These are phyloP conservation scores for Fusarium lateritium DNA, from an alignment of 2,329 filamentous ascomycete genomes.

Conservation along the genomic window DNA sequence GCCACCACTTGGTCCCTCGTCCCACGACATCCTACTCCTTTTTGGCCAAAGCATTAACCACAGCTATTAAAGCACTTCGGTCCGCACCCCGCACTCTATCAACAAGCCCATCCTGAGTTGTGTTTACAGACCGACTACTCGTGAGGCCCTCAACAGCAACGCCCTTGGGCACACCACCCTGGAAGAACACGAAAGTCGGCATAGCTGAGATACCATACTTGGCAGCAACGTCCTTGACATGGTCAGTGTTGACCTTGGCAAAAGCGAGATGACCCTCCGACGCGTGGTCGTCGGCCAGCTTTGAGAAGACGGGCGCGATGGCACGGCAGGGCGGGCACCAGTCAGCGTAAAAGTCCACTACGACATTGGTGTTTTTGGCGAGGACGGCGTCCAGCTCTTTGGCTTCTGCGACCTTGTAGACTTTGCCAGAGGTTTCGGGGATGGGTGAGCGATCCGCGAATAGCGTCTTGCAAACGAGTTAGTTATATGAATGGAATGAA, in stretches of 20 bases:
- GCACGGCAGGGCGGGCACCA: slow-evolving; percentile 96
- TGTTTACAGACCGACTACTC: slow-evolving; percentile 40
- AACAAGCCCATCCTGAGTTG: slow-evolving; percentile 49
- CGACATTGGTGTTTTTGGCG: slow-evolving; percentile 68
- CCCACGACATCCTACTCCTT: not conserved
- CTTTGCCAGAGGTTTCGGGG: slow-evolving; percentile 57
- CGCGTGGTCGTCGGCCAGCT: slow-evolving; percentile 41
- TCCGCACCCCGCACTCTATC: slow-evolving; percentile 52
- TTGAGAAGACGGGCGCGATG: slow-evolving; percentile 78
- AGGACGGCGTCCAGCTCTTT: slow-evolving; percentile 49
- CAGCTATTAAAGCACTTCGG: slow-evolving; percentile 46
- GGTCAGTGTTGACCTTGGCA: slow-evolving; percentile 91
- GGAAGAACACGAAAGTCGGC: slow-evolving; percentile 90
- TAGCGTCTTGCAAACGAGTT: slow-evolving; percentile 23
- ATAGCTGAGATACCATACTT: slow-evolving; percentile 87
- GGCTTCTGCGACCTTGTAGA: slow-evolving; percentile 52
- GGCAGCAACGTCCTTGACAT: slow-evolving; percentile 79
- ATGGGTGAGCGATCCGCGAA: slow-evolving; percentile 53
- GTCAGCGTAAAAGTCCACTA: slow-evolving; percentile 87
- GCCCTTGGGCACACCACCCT: slow-evolving; percentile 70
- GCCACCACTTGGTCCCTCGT: not conserved
- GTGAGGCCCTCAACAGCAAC: slow-evolving; percentile 45
- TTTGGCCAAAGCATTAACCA: slow-evolving; percentile 46
- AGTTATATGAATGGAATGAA: slow-evolving; percentile 5
- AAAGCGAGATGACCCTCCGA: slow-evolving; percentile 73